These are phyloP conservation scores for Flaveria bidentis DNA, from an alignment of 129 eudicot genomes.

Conservation along the genomic window DNA sequence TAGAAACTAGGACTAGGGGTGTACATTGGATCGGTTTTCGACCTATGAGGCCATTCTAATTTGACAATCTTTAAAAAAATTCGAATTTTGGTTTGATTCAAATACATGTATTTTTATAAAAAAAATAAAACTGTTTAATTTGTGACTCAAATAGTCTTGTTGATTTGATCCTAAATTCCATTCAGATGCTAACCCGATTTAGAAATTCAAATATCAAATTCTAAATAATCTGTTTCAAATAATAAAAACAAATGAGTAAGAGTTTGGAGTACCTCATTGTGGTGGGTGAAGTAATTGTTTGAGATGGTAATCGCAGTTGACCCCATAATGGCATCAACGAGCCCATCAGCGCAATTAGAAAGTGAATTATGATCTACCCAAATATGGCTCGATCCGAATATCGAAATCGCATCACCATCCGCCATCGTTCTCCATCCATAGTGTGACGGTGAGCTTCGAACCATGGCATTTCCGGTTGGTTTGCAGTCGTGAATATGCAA, in stretches of 20 bases:
- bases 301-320: conserved; percentile 8
- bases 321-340: neutral
- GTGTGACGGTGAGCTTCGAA: neutral
- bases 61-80: too few relatives aligned
- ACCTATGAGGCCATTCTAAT: too few relatives aligned
- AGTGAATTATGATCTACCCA: conserved; percentile 2
- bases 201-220: too few relatives aligned
- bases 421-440: conserved; percentile 12
- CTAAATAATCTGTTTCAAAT: too few relatives aligned
- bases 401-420: conserved; percentile 13
- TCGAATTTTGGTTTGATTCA: too few relatives aligned
- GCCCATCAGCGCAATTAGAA: conserved; percentile 12
- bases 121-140: too few relatives aligned
- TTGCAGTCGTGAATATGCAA: conserved; percentile 4
- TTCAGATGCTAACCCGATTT: too few relatives aligned
- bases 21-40: too few relatives aligned
- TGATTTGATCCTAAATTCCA: too few relatives aligned
- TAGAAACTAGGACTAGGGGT: too few relatives aligned
- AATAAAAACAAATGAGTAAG: neutral
- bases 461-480: neutral
- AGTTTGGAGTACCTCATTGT: neutral
- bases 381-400: conserved; percentile 6
- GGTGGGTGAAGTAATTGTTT: conserved; percentile 3
- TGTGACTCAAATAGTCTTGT: too few relatives aligned
- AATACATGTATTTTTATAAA: too few relatives aligned